These are phyloP conservation scores for Hypholoma sublateritium DNA, from an alignment of 768 basidiomycete genomes.

Conservation along the genomic window DNA sequence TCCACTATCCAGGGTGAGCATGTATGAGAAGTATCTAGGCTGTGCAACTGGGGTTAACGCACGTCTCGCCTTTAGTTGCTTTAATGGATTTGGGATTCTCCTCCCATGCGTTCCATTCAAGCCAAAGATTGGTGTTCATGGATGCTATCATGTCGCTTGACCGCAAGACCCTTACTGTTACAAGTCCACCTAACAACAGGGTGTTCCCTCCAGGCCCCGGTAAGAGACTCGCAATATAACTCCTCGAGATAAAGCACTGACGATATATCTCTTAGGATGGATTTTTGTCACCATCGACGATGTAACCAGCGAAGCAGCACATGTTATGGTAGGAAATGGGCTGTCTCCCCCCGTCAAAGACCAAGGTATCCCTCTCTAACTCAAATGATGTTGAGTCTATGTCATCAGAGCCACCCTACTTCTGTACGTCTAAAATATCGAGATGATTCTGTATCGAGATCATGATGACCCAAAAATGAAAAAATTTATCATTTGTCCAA, in stretches of 20 bases:
- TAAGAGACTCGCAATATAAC: constrained; percentile 4
- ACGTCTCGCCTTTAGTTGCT: constrained; percentile 31
- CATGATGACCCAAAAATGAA: no score
- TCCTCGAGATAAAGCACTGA: background rate
- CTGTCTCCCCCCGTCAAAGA: constrained; percentile 36
- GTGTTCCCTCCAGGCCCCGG: constrained; percentile 42
- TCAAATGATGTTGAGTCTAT: background rate
- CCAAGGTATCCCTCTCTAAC: constrained; percentile 25
- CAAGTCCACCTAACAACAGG: constrained; percentile 33
- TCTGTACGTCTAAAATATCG: no score
- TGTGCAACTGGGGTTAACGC: no score
- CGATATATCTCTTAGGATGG: constrained; percentile 16
- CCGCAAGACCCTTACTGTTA: constrained; percentile 31
- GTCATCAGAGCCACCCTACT: no score
- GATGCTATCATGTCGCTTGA: constrained; percentile 30
- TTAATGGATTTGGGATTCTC: constrained; percentile 43
- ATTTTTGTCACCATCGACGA: constrained; percentile 32
- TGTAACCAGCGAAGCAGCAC: constrained; percentile 36
- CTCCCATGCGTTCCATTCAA: constrained; percentile 41
- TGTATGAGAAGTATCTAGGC: no score
- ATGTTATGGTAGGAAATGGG: constrained; percentile 40
- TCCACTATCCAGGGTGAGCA: constrained; percentile 26
- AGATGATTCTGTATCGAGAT: no score
- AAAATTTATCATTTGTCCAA: no score
- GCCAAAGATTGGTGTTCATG: constrained; percentile 37